These are phyloP conservation scores for Spathaspora arborariae DNA, from an alignment of 805 yeast species.

Conservation along the genomic window DNA sequence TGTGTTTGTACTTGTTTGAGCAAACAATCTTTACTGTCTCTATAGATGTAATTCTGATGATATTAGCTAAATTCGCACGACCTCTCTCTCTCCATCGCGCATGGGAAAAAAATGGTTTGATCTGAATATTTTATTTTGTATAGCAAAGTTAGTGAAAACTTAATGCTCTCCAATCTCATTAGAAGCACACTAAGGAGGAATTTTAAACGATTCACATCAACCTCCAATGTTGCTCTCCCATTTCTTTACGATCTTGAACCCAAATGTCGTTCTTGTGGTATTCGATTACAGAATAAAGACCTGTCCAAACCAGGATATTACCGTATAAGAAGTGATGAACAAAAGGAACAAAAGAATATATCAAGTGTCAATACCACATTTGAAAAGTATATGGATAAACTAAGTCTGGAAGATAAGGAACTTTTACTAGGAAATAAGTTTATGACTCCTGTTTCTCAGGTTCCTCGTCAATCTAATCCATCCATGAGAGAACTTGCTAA, in stretches of 20 bases:
- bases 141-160: neutral
- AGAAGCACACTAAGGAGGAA: neutral
- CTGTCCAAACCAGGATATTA: conserved; percentile 43
- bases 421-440: conserved; percentile 20
- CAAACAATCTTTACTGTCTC: too few relatives aligned
- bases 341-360: conserved; percentile 2
- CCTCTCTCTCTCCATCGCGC: neutral
- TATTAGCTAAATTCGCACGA: neutral
- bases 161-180: neutral
- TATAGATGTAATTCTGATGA: neutral
- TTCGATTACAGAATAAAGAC: conserved; percentile 42
- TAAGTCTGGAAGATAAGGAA: conserved; percentile 23
- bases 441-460: neutral
- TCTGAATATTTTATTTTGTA: neutral
- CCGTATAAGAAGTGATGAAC: conserved; percentile 1
- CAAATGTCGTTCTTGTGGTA: conserved; percentile 57
- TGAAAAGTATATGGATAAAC: conserved; percentile 12
- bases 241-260: conserved; percentile 11
- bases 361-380: conserved; percentile 23
- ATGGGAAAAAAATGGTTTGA: neutral
- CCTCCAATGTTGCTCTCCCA: conserved; percentile 3
- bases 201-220: conserved; percentile 2
- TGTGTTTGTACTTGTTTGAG: too few relatives aligned
- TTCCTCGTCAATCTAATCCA: neutral
- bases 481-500: neutral